Evolutionary conservation across 495 filamentous ascomycete species (phyloP).

Genomic region (Penicillium nucicola): DNA sequence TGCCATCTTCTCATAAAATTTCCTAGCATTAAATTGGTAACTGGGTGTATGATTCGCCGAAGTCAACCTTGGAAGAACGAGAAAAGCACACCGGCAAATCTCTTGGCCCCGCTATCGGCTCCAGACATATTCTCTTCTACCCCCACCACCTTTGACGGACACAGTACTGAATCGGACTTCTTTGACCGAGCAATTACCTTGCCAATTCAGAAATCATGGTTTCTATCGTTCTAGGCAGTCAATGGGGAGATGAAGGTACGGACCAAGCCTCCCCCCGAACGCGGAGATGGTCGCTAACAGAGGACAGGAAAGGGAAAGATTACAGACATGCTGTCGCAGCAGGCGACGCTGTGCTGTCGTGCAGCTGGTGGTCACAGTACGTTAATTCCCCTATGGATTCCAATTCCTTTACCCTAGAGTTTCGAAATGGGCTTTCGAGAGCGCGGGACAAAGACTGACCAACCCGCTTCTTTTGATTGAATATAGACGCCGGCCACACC

Average conservation of each 20-base stretch:
- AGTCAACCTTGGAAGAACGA: not conserved
- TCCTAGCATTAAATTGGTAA: not conserved
- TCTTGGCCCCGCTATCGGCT: slow-evolving; percentile 9
- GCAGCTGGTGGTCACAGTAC: slow-evolving; percentile 67
- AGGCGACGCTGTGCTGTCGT: slow-evolving; percentile 56
- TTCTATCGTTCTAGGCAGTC: slow-evolving; percentile 60
- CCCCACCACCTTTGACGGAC: slow-evolving; percentile 6
- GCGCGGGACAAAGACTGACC: slow-evolving; percentile 8
- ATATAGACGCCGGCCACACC: slow-evolving; percentile 50
- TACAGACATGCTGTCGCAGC: slow-evolving; percentile 61
- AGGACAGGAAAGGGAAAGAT: slow-evolving; percentile 64
- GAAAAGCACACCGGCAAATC: slow-evolving; percentile 4
- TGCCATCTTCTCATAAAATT: not conserved
- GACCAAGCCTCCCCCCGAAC: not conserved
- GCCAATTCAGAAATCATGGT: slow-evolving; percentile 40
- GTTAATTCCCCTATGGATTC: slow-evolving; percentile 8
- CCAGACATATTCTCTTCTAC: slow-evolving; percentile 3
- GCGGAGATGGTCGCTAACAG: slow-evolving; percentile 3
- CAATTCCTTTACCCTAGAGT: not conserved
- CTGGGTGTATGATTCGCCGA: not conserved
- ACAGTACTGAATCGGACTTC: slow-evolving; percentile 2
- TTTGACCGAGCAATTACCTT: not conserved
- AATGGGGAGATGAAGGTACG: slow-evolving; percentile 68
- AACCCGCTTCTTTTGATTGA: not conserved
- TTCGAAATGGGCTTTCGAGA: slow-evolving; percentile 7